Evolutionary conservation across 495 filamentous ascomycete genomes (phyloP), one percentile per base, ranked within the genome.

Genomic region (Parachaetomium inaequale): DNA sequence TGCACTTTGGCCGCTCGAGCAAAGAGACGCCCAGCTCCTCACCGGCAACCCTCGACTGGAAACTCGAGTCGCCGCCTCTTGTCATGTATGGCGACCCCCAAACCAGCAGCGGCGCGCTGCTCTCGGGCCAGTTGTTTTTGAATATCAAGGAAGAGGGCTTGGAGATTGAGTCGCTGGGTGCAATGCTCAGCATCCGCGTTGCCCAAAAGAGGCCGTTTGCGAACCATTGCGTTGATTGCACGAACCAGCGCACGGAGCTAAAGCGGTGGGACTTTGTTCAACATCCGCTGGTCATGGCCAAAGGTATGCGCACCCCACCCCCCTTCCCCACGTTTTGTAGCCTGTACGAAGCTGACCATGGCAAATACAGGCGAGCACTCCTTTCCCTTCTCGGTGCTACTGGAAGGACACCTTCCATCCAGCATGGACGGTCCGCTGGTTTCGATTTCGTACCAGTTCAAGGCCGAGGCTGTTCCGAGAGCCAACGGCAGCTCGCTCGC

Each of bases 341-440:
- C 42, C 42, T 7, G 42, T 46, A 17, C 12, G 7, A 32, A n/a
- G 28, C 4, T 70, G 40, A 74, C 61, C 63, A 56, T 31, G 60
- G 60, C 23, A 15, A 34, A 47, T 23, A 12, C 53, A 82, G 81
- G 82, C 55, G 72, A 81, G 8, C 91, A 96, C 71, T 81, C 84
- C 40, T 95, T 93, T 72, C 94, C 94, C n/a, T 96, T 97, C 78
- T 93, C 88, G 67, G 88, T 93, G 59, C 78, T 98, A 25, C 78
- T 99, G 42, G 90, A 90, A 0, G 95, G 95, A 7, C 83, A 95
- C 63, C 80, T 96, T 4, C 94, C 94, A 7, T 89, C 91, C 7
- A 89, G 85, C 46, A 89, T 89, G 68, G 85, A 90, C 70, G 88
- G 88, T 56, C 66, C 81, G 1, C 78, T 99, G 21, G 85, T 86